Conservation (phyloP, 768 basidiomycete genomes). For the Mycena filopes region DNA sequence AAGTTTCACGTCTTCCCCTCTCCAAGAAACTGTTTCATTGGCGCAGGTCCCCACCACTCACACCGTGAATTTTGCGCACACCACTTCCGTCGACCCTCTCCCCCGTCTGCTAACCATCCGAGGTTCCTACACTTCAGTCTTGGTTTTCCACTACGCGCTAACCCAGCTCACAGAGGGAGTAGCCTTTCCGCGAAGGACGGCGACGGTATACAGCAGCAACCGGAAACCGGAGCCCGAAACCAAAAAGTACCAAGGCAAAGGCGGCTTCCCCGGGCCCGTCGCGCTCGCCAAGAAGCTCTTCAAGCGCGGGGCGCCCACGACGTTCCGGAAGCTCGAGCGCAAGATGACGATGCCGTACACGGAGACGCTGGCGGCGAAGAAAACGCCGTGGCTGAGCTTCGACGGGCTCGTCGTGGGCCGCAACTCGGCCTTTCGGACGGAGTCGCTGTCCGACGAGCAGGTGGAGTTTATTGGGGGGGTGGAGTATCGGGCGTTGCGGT, state of each 20-base stretch:
- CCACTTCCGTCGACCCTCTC: slow-evolving; percentile 25
- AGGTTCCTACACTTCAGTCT: slow-evolving; percentile 21
- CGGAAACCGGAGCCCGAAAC: slow-evolving; percentile 30
- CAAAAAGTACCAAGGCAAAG: slow-evolving; percentile 52
- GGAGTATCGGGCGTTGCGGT: slow-evolving; percentile 73
- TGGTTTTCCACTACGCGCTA: not conserved
- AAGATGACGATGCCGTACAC: slow-evolving; percentile 64
- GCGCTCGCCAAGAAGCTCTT: slow-evolving; percentile 51
- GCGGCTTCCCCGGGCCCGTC: slow-evolving; percentile 61
- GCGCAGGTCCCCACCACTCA: slow-evolving; percentile 32
- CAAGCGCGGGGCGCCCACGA: slow-evolving; percentile 52
- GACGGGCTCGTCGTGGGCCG: slow-evolving; percentile 61
- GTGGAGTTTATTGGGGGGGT: slow-evolving; percentile 80
- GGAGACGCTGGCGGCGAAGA: slow-evolving; percentile 50
- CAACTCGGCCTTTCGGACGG: slow-evolving; percentile 67
- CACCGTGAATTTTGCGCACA: slow-evolving; percentile 20
- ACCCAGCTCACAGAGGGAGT: slow-evolving; percentile 32
- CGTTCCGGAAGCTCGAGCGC: slow-evolving; percentile 55
- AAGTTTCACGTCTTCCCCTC: slow-evolving; percentile 49
- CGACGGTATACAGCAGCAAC: slow-evolving; percentile 42
- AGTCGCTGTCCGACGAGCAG: slow-evolving; percentile 70
- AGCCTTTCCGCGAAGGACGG: slow-evolving; percentile 44
- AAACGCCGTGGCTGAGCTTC: slow-evolving; percentile 52
- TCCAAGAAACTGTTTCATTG: slow-evolving; percentile 38
- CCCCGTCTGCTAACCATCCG: slow-evolving; percentile 29